Evolutionary conservation across 1,139 yeast species (phyloP).

Genomic region (Saccharomycopsis crataegensis): DNA sequence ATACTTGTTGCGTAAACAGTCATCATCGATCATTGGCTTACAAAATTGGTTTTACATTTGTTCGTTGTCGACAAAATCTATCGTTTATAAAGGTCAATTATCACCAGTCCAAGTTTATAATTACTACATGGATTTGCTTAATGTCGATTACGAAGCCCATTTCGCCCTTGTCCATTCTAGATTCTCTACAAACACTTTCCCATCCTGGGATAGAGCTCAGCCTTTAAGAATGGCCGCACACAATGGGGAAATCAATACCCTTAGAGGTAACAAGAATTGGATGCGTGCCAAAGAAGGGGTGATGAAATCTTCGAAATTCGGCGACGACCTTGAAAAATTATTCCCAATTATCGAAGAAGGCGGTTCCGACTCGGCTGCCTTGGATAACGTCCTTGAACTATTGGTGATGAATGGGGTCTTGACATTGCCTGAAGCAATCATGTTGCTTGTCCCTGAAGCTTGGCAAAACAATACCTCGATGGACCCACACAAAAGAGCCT

Average conservation of each 20-base stretch:
- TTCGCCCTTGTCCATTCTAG: constrained; percentile 96
- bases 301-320: constrained; percentile 80
- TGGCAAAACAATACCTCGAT: constrained; percentile 85
- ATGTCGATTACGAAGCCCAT: constrained; percentile 90
- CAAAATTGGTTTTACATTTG: constrained; percentile 98
- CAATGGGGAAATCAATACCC: constrained; percentile 96
- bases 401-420: constrained; percentile 87
- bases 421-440: constrained; percentile 92
- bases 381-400: constrained; percentile 90
- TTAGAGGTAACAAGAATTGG: constrained; percentile 98
- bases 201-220: constrained; percentile 99
- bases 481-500: constrained; percentile 88
- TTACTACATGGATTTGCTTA: constrained; percentile 87
- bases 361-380: constrained; percentile 98
- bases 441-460: constrained; percentile 96
- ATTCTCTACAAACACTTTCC: constrained; percentile 96
- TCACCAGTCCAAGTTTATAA: constrained; percentile 95
- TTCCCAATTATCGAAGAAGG: constrained; percentile 98
- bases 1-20: constrained; percentile 80
- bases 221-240: constrained; percentile 97
- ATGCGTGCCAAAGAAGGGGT: constrained; percentile 99
- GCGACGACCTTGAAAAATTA: constrained; percentile 83
- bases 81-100: constrained; percentile 95
- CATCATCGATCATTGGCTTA: constrained; percentile 84
- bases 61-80: constrained; percentile 80